Base-by-base conservation (phyloP, 306 rosid species). In the Trifolium pratense region DNA sequence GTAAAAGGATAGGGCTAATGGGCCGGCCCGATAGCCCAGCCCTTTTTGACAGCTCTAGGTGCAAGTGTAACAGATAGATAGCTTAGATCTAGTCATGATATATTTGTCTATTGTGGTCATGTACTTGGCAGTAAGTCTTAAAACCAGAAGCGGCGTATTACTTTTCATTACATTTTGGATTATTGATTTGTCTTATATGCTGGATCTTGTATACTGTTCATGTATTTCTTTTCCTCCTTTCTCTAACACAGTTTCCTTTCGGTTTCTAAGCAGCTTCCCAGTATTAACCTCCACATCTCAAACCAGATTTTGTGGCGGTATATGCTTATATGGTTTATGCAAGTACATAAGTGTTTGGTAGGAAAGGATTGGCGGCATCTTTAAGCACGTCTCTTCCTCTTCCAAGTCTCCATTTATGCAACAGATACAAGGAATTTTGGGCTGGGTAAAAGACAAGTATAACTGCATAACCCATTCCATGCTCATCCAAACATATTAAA, bases 1-100 rank as follows among this genome's bases (percentile, higher is more conserved):
- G n/a, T n/a, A n/a, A n/a, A n/a, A n/a, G n/a, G n/a, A n/a, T n/a
- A n/a, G n/a, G n/a, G n/a, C n/a, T n/a, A n/a, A n/a, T n/a, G n/a
- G n/a, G n/a, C n/a, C n/a, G n/a, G n/a, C n/a, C n/a, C n/a, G n/a
- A n/a, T n/a, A n/a, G n/a, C n/a, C n/a, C n/a, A n/a, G n/a, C n/a
- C n/a, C n/a, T n/a, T n/a, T n/a, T n/a, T n/a, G n/a, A n/a, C n/a
- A n/a, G n/a, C n/a, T n/a, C n/a, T n/a, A n/a, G n/a, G 34, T 32
- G 11, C 37, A 37, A 66, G 55, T 25, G 12, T 39, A 49, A 60
- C 46, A 58, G 58, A 39, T 53, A 31, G 64, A 40, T 51, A 32
- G 15, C 59, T 63, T 31, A 64, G 20, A 69, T 29, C 65, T 65
- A 63, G 59, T 20, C 74, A 67, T 66, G 52, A 66, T 51, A 59